Base-by-base conservation (phyloP, 2,329 filamentous ascomycete genomes). In the Pseudogymnoascus sp. region DNA sequence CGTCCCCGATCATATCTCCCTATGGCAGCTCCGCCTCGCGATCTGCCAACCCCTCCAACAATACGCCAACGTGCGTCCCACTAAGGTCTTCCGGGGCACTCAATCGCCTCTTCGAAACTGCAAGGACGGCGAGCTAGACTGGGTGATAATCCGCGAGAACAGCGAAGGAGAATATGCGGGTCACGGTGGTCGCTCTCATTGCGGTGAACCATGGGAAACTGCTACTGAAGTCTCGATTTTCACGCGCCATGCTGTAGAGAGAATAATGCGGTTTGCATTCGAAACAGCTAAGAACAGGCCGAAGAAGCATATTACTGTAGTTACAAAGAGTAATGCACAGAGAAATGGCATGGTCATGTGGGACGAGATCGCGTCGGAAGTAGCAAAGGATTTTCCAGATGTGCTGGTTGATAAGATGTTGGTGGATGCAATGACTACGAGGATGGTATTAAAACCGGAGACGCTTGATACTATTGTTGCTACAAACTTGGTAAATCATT, bases 291-390 rank as follows among this genome's bases (percentile, higher is more conserved):
- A 70, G 62, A 61, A 64, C 62, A 75, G 85, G n/a, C 80, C 82
- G 0, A 77, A 79, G 64, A 86, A 85, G 74, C 75, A 80, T 19
- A 71, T 88, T 24, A 87, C 84, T 0, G 79, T 87, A 1, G 85
- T 88, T 16, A 86, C 84, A 1, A 88, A 88, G 75, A 84, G 81
- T 63, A 88, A 88, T 70, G 84, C 85, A 0, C 84, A 87, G 73
- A 76, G 85, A 1, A 85, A 87, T 67, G 85, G 85, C 0, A 86
- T 88, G 83, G 85, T 88, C 0, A 78, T 88, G 67, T 87, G 86
- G 86, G 86, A 88, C 69, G 81, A 86, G 68, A 77, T 88, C 10
- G 83, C 82, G 0, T 72, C 73, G 1, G 75, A 78, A n/a, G 80
- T 87, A 13, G 78, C 79, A 0, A 77, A 74, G 63, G 83, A 86